Evolutionary conservation across 2,329 filamentous ascomycete genomes (phyloP).

Genomic region (Colletotrichum sojae): DNA sequence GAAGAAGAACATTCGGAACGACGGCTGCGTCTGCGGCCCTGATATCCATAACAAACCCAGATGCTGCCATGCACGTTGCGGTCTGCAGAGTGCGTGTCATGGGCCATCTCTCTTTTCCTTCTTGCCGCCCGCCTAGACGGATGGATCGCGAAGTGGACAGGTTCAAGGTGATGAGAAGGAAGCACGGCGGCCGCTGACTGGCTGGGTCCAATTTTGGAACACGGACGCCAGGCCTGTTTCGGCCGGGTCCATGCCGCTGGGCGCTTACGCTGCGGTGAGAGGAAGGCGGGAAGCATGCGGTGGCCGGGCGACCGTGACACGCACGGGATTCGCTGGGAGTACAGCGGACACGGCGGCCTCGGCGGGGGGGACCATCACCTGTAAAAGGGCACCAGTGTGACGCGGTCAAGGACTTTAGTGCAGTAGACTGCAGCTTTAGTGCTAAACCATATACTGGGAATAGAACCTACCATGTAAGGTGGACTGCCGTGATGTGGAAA

Average conservation of each 20-base stretch:
- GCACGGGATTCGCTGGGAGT: conserved; percentile 16
- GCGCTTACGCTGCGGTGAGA: conserved; percentile 35
- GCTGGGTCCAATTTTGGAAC: conserved; percentile 34
- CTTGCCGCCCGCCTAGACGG: conserved; percentile 29
- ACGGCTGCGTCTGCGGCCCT: conserved; percentile 19
- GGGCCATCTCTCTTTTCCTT: conserved; percentile 13
- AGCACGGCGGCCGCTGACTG: conserved; percentile 23
- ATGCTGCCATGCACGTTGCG: conserved; percentile 25
- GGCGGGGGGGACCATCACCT: conserved; percentile 12
- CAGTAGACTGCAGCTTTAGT: conserved; percentile 21
- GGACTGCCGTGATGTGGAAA: neutral
- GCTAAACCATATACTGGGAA: neutral
- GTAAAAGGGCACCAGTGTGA: conserved; percentile 30
- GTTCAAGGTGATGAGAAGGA: conserved; percentile 30
- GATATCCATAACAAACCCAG: conserved; percentile 22
- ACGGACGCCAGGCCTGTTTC: conserved; percentile 34
- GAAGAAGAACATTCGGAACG: conserved; percentile 20
- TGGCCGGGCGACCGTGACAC: conserved; percentile 16
- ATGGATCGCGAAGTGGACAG: conserved; percentile 34
- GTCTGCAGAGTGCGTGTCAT: conserved; percentile 19
- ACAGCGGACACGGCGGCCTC: conserved; percentile 14
- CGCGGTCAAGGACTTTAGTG: neutral
- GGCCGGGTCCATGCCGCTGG: conserved; percentile 33
- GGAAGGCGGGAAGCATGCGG: conserved; percentile 13
- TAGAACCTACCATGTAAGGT: neutral